A percentile compares a stretch with the other conserved stretches of the same genome.
These are phyloP conservation scores for Ustilago curta DNA, from an alignment of 1,284 basidiomycete genomes.

Conservation along the genomic window DNA sequence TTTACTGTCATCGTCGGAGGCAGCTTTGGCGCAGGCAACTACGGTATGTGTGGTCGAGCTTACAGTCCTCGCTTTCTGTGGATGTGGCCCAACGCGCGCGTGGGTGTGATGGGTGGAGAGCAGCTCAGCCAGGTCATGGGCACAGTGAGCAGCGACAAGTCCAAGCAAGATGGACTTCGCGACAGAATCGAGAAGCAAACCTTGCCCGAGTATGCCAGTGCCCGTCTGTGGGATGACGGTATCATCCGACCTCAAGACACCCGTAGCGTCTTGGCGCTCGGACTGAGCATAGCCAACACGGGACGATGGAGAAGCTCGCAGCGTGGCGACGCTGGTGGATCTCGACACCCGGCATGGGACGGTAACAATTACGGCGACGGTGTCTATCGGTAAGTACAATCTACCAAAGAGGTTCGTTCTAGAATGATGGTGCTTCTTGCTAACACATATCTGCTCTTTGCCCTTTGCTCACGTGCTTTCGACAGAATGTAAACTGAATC, in stretches of 20 bases:
- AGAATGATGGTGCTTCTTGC: neutral
- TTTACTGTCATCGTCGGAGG: conserved; percentile 94
- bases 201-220: conserved; percentile 85
- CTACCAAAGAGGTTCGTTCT: neutral
- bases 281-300: conserved; percentile 77
- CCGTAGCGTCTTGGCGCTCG: conserved; percentile 85
- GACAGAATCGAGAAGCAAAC: conserved; percentile 87
- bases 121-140: conserved; percentile 93
- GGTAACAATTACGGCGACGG: conserved; percentile 59
- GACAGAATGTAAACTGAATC: conserved; percentile 5
- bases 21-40: conserved; percentile 94
- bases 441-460: neutral
- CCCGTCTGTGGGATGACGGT: conserved; percentile 93
- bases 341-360: conserved; percentile 61
- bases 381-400: conserved; percentile 34
- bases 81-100: conserved; percentile 98
- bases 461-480: neutral
- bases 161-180: conserved; percentile 73
- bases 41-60: conserved; percentile 72
- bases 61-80: conserved; percentile 94
- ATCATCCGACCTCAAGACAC: conserved; percentile 93
- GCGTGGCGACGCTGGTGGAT: conserved; percentile 40
- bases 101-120: conserved; percentile 95
- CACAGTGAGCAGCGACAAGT: conserved; percentile 75
- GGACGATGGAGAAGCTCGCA: conserved; percentile 54